Evolutionary conservation across 129 eudicot genomes (phyloP).

Genomic region (Sambucus nigra): DNA sequence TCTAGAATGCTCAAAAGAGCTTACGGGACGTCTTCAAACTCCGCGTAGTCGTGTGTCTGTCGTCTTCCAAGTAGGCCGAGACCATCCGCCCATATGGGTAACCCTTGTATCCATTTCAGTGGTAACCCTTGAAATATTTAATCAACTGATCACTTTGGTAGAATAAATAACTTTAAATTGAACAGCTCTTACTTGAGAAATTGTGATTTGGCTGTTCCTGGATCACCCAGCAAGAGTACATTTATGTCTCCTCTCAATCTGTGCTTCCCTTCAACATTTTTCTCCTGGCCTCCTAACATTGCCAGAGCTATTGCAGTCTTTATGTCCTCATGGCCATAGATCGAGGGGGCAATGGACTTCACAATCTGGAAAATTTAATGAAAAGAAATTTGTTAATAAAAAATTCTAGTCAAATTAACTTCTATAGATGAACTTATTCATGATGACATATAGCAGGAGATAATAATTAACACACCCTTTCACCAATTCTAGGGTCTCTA

Average conservation of each 20-base stretch:
- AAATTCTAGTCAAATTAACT: background rate
- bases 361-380: conserved; percentile 40
- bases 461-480: conserved; percentile 64
- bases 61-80: too few species aligned
- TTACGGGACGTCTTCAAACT: too few species aligned
- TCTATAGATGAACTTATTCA: too few species aligned
- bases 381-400: background rate
- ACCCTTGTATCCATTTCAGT: too few species aligned
- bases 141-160: background rate
- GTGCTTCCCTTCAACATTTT: conserved; percentile 83
- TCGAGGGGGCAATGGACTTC: conserved; percentile 96
- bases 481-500: conserved; percentile 97
- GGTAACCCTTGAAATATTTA: too few species aligned
- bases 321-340: conserved; percentile 94
- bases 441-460: too few species aligned
- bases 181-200: conserved; percentile 73
- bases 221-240: conserved; percentile 87
- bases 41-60: too few species aligned
- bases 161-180: background rate
- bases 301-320: conserved; percentile 96
- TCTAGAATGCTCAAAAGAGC: too few species aligned
- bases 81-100: too few species aligned
- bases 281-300: conserved; percentile 98
- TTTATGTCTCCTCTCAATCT: conserved; percentile 91
- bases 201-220: conserved; percentile 98